These are phyloP conservation scores for Xylaria sp. DNA, from an alignment of 2,329 filamentous ascomycete genomes.

Conservation along the genomic window DNA sequence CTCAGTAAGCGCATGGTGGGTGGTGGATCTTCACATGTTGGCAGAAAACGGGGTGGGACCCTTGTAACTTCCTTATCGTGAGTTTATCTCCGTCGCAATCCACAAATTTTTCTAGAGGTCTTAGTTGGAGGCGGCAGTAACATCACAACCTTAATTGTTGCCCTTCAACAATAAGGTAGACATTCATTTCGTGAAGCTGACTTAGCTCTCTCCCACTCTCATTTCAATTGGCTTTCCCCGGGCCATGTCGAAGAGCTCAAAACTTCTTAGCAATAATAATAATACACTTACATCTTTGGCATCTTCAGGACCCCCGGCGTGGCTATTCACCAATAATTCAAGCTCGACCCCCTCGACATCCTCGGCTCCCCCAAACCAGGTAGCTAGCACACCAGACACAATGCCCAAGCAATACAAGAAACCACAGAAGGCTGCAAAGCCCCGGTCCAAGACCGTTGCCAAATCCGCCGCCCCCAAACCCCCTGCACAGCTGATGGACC, in stretches of 20 bases:
- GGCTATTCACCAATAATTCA: constrained; percentile 52
- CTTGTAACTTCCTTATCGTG: constrained; percentile 30
- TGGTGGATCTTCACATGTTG: constrained; percentile 7
- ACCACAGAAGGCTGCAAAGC: constrained; percentile 39
- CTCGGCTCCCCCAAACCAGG: constrained; percentile 25
- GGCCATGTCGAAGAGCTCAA: constrained; percentile 38
- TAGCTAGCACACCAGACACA: constrained; percentile 19
- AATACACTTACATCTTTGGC: constrained; percentile 35
- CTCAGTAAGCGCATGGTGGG: no score
- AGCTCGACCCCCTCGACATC: constrained; percentile 24
- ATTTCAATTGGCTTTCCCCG: constrained; percentile 23
- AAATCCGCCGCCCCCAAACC: constrained; percentile 51
- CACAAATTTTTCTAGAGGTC: constrained; percentile 36
- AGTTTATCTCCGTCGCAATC: constrained; percentile 34
- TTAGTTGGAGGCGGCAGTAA: constrained; percentile 7
- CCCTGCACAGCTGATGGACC: constrained; percentile 71
- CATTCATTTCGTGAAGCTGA: constrained; percentile 8
- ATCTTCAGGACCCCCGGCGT: constrained; percentile 47
- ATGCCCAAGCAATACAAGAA: constrained; percentile 48
- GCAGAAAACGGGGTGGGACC: constrained; percentile 28
- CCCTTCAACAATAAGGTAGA: constrained; percentile 9
- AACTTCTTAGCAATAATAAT: constrained; percentile 24
- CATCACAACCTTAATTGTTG: constrained; percentile 9
- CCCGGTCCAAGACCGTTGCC: constrained; percentile 25
- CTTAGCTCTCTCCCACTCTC: constrained; percentile 1